Conservation (phyloP, 257 asterid genomes). For the Solanum commersonii region DNA sequence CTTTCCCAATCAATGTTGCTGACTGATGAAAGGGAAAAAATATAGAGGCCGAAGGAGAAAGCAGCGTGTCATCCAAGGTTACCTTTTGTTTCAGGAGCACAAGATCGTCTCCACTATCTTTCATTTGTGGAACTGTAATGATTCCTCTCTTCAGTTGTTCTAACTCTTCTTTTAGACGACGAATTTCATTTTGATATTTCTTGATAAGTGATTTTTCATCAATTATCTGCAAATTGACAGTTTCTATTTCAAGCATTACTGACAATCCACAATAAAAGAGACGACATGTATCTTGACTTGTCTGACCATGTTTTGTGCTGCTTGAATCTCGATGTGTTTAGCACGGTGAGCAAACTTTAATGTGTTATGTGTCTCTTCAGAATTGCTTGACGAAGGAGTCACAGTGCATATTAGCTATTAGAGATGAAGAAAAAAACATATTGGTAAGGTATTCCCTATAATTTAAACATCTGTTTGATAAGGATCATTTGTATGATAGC, state of each 20-base stretch:
- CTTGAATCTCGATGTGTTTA: conserved; percentile 93
- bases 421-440: conserved; percentile 4
- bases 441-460: not conserved
- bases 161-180: conserved; percentile 84
- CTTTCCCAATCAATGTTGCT: not conserved
- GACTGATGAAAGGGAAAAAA: not conserved
- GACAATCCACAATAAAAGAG: not conserved
- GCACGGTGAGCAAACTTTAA: conserved; percentile 98
- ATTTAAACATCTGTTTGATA: not conserved
- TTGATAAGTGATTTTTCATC: conserved; percentile 97
- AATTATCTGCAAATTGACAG: conserved; percentile 64
- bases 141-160: conserved; percentile 92
- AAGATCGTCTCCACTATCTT: conserved; percentile 62
- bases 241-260: conserved; percentile 3
- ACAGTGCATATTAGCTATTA: conserved; percentile 85
- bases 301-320: conserved; percentile 85
- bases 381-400: conserved; percentile 93
- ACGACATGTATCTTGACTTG: not conserved
- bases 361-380: conserved; percentile 98
- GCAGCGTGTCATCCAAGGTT: not conserved
- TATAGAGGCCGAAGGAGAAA: not conserved
- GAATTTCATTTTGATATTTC: conserved; percentile 93
- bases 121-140: conserved; percentile 52
- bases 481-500: not conserved
- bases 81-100: conserved; percentile 95